A percentile compares a stretch with the other conserved stretches of the same genome.
phyloP scores from a whole-genome alignment of 129 eudicot genomes.

The Erigeron canadensis region DNA sequence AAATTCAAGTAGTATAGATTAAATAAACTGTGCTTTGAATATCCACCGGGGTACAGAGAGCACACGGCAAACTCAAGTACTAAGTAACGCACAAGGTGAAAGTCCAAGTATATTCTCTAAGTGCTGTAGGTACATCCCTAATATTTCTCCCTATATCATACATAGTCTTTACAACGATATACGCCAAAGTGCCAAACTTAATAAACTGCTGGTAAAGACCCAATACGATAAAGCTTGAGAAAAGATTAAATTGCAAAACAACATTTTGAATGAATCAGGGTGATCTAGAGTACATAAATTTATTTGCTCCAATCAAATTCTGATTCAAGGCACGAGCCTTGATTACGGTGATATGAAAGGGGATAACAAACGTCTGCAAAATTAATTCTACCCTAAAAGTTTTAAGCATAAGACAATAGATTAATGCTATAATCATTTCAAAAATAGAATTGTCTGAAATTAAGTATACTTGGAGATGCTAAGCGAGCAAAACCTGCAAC shows the following conservation, averaged over 20 bases:
- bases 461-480: constrained; percentile 32
- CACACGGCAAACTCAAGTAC: neutral
- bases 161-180: neutral
- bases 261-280: constrained; percentile 7
- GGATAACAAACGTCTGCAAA: constrained; percentile 2
- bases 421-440: constrained; percentile 24
- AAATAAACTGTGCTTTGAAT: no score
- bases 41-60: neutral
- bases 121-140: neutral
- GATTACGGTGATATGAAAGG: constrained; percentile 12
- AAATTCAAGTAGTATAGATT: neutral
- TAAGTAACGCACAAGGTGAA: neutral
- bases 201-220: neutral
- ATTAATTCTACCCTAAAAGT: constrained; percentile 29
- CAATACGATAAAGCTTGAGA: neutral
- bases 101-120: no score
- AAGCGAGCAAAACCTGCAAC: constrained; percentile 30
- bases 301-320: constrained; percentile 26
- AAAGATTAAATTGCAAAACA: neutral
- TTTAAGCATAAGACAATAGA: constrained; percentile 21
- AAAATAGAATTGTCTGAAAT: constrained; percentile 20
- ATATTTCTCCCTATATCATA: neutral
- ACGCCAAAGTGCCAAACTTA: neutral
- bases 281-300: constrained; percentile 10
- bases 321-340: constrained; percentile 13